Evolutionary conservation across 2,329 filamentous ascomycete species (phyloP).

Genomic region (Cytospora leucostoma): DNA sequence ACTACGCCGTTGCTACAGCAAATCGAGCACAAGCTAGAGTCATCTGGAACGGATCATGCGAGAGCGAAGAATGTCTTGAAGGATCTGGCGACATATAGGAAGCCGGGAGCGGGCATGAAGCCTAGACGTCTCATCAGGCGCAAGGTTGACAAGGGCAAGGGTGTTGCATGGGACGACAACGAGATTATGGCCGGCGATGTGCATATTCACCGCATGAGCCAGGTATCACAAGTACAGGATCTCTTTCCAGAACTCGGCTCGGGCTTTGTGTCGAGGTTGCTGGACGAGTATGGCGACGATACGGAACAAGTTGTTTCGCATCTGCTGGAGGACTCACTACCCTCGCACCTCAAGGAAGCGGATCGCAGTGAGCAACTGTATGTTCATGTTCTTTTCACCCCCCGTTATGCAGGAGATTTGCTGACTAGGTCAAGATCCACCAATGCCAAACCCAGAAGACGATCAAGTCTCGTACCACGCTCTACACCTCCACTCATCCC

Average conservation of each 20-base stretch:
- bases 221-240: conserved; percentile 89
- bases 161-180: conserved; percentile 40
- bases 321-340: conserved; percentile 76
- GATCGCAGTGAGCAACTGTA: conserved; percentile 68
- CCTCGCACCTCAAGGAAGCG: conserved; percentile 62
- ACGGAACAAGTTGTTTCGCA: conserved; percentile 79
- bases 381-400: conserved; percentile 32
- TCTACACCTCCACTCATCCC: conserved; percentile 60
- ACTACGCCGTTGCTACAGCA: conserved; percentile 73
- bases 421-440: conserved; percentile 32
- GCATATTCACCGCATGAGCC: conserved; percentile 79
- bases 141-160: conserved; percentile 69
- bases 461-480: conserved; percentile 53
- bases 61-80: conserved; percentile 63
- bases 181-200: conserved; percentile 50
- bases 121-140: conserved; percentile 53
- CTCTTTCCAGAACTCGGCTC: conserved; percentile 86
- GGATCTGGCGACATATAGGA: conserved; percentile 61
- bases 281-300: conserved; percentile 78
- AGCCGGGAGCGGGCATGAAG: conserved; percentile 52
- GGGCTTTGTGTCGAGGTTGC: conserved; percentile 74
- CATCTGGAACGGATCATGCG: conserved; percentile 50
- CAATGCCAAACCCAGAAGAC: conserved; percentile 32
- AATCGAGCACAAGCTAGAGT: conserved; percentile 56
- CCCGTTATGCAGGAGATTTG: conserved; percentile 23